A percentile compares a stretch with the other conserved stretches of the same genome.
phyloP scores from a whole-genome alignment of 768 basidiomycete species.

The Sarcodon sp. region DNA sequence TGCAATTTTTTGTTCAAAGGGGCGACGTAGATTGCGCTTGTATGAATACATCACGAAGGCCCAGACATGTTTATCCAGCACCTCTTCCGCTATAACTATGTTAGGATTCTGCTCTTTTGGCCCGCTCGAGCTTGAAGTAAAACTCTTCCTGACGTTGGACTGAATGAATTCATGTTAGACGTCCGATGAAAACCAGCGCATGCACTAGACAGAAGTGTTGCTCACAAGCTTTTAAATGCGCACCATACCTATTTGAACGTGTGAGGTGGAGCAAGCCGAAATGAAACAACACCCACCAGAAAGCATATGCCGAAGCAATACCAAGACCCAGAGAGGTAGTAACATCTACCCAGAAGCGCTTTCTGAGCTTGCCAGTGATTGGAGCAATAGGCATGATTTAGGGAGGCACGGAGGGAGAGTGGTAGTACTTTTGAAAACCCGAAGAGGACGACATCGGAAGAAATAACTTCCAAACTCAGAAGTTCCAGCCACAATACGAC shows the following conservation, averaged over 20 bases:
- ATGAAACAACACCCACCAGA: slow-evolving; percentile 50
- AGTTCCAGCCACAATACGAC: slow-evolving; percentile 5
- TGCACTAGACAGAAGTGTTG: slow-evolving; percentile 7
- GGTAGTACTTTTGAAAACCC: slow-evolving; percentile 11
- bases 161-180: slow-evolving; percentile 20
- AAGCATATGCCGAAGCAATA: slow-evolving; percentile 58
- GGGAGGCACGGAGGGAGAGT: slow-evolving; percentile 8
- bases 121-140: slow-evolving; percentile 76
- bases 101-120: slow-evolving; percentile 18
- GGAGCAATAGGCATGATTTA: slow-evolving; percentile 71
- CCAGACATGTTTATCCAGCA: too few relatives aligned
- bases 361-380: slow-evolving; percentile 89
- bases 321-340: slow-evolving; percentile 68
- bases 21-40: too few relatives aligned
- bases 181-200: not conserved
- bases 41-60: too few relatives aligned
- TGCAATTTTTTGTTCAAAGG: not conserved
- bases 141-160: slow-evolving; percentile 76
- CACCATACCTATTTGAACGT: slow-evolving; percentile 52
- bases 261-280: slow-evolving; percentile 14
- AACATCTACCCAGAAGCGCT: slow-evolving; percentile 82
- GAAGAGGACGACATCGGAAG: slow-evolving; percentile 13
- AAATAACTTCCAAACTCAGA: slow-evolving; percentile 5
- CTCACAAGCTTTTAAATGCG: slow-evolving; percentile 68
- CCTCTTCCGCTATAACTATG: too few relatives aligned